These are phyloP conservation scores for Phytopythium aichiense DNA, from an alignment of 352 stramenopile genomes.

Conservation along the genomic window DNA sequence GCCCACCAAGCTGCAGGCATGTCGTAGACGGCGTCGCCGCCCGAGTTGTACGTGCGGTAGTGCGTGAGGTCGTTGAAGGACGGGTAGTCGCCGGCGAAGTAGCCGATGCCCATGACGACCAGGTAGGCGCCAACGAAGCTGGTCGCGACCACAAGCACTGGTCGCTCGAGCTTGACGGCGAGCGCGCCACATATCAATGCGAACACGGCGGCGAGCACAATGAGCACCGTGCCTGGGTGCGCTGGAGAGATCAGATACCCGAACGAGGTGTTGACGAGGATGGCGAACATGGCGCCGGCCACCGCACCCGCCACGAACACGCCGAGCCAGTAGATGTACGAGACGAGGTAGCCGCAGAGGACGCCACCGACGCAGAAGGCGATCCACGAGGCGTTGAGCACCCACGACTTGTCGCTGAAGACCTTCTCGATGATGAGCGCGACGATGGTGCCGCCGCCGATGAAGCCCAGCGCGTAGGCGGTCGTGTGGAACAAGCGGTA, in stretches of 20 bases:
- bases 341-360: constrained; percentile 37
- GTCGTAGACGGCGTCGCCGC: constrained; percentile 26
- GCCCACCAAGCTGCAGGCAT: constrained; percentile 57
- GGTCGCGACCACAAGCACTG: constrained; percentile 40
- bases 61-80: constrained; percentile 41
- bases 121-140: constrained; percentile 42
- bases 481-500: constrained; percentile 61
- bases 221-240: constrained; percentile 46
- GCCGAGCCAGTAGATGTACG: constrained; percentile 46
- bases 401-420: constrained; percentile 44
- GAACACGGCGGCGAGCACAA: constrained; percentile 40
- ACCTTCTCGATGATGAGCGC: constrained; percentile 48
- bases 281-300: constrained; percentile 49
- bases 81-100: constrained; percentile 58
- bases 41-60: constrained; percentile 26
- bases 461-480: constrained; percentile 57
- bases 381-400: constrained; percentile 64
- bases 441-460: constrained; percentile 44
- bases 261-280: constrained; percentile 53
- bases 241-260: constrained; percentile 52
- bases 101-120: constrained; percentile 53
- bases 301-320: constrained; percentile 56
- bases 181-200: constrained; percentile 37
- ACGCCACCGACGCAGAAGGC: constrained; percentile 61
- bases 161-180: constrained; percentile 54